Percentiles rank a stretch among this genome's conserved stretches.
Conservation (phyloP, 352 stramenopile species). For the Globisporangium nagaii region DNA sequence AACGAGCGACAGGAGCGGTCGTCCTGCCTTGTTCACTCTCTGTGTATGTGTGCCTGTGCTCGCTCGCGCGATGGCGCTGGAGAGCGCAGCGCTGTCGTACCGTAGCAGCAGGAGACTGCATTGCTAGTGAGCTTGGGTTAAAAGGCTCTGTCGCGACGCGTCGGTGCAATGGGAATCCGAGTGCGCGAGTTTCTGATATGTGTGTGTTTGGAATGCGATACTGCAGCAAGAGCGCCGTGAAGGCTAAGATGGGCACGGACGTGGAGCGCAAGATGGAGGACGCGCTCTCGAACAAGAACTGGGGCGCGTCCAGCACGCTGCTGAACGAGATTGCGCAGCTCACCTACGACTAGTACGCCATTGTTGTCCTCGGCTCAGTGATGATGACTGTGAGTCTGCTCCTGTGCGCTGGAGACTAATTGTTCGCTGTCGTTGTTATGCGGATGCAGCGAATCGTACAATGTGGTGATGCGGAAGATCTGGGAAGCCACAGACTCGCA, state of each 20-base stretch:
- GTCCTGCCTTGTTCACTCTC: no score
- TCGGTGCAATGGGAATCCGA: no score
- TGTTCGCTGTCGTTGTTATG: conserved; percentile 2
- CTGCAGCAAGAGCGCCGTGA: conserved; percentile 76
- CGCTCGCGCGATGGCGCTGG: no score
- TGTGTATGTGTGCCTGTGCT: conserved; percentile 1
- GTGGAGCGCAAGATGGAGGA: conserved; percentile 90
- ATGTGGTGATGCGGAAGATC: conserved; percentile 91
- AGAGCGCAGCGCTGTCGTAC: no score
- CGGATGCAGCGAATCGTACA: conserved; percentile 75
- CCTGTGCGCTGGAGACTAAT: not conserved
- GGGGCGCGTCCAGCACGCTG: conserved; percentile 95
- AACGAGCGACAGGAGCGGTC: no score
- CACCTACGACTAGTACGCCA: conserved; percentile 94
- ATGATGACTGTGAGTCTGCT: not conserved
- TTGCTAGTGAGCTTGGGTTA: no score
- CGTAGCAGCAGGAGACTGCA: no score
- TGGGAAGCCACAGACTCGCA: conserved; percentile 92
- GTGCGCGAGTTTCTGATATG: no score
- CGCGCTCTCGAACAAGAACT: conserved; percentile 99
- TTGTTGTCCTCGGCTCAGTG: not conserved
- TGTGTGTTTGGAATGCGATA: not conserved
- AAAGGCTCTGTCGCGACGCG: no score
- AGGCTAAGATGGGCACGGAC: conserved; percentile 83
- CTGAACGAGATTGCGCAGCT: conserved; percentile 98